Percentiles rank a stretch among this genome's conserved stretches.
These are phyloP conservation scores for Trichosporon ovoides DNA, from an alignment of 1,284 basidiomycete genomes.

Conservation along the genomic window DNA sequence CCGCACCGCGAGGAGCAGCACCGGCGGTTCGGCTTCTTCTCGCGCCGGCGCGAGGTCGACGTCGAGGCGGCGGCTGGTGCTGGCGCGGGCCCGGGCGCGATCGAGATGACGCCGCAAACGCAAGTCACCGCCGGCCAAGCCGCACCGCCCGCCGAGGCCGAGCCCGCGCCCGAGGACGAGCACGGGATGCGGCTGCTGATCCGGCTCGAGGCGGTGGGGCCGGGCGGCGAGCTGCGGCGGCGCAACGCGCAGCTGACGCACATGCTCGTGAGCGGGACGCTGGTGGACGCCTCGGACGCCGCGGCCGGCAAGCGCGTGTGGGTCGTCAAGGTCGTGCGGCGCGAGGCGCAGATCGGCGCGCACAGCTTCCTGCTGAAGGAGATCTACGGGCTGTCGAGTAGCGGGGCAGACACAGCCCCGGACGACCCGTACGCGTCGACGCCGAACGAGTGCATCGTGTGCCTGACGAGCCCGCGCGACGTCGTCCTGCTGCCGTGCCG, in stretches of 20 bases:
- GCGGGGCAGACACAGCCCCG: constrained; percentile 46
- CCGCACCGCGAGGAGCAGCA: constrained; percentile 5
- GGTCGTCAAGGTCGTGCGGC: constrained; percentile 82
- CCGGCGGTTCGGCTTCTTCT: constrained; percentile 35
- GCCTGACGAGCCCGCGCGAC: constrained; percentile 75
- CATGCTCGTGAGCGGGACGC: constrained; percentile 72
- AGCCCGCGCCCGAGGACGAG: constrained; percentile 52
- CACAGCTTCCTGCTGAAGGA: constrained; percentile 89
- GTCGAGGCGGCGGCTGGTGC: constrained; percentile 23
- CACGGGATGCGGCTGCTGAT: constrained; percentile 71
- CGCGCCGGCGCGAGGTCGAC: constrained; percentile 28
- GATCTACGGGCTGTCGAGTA: constrained; percentile 71
- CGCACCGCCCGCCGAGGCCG: constrained; percentile 42
- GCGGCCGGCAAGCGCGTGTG: constrained; percentile 56
- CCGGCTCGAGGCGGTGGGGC: constrained; percentile 67
- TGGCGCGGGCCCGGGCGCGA: constrained; percentile 14
- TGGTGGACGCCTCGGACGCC: constrained; percentile 40
- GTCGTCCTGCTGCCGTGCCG: constrained; percentile 83
- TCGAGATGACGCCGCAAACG: constrained; percentile 38
- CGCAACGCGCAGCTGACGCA: constrained; percentile 81
- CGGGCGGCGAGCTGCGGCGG: constrained; percentile 56
- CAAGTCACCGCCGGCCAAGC: constrained; percentile 27
- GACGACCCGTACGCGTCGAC: constrained; percentile 62
- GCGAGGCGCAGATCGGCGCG: constrained; percentile 73
- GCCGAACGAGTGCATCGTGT: constrained; percentile 80